Conservation (phyloP, 2,329 filamentous ascomycete genomes). For the Graphilbum fragrans region DNA sequence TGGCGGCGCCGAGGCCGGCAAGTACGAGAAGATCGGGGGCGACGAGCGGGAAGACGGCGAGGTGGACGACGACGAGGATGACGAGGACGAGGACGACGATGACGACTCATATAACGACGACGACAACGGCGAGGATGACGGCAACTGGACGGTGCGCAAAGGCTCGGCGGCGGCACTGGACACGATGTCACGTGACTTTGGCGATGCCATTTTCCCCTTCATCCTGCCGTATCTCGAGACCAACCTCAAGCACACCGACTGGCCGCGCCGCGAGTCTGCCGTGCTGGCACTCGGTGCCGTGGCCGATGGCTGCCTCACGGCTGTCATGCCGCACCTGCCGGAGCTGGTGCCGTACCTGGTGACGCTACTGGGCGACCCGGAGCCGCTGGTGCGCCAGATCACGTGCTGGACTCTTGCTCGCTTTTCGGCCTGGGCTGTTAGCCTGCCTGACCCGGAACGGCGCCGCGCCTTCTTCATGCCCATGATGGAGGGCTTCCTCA, state of each 20-base stretch:
- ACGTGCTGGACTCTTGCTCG: slow-evolving; percentile 95
- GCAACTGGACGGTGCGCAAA: slow-evolving; percentile 90
- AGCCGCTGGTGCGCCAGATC: slow-evolving; percentile 89
- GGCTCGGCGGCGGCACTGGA: slow-evolving; percentile 94
- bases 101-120: slow-evolving; percentile 64
- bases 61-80: slow-evolving; percentile 70
- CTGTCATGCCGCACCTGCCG: slow-evolving; percentile 80
- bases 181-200: slow-evolving; percentile 85
- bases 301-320: slow-evolving; percentile 84
- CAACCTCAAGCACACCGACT: slow-evolving; percentile 78
- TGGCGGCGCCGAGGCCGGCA: slow-evolving; percentile 24
- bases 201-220: slow-evolving; percentile 74
- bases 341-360: slow-evolving; percentile 86
- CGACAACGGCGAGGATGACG: slow-evolving; percentile 74
- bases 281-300: slow-evolving; percentile 91
- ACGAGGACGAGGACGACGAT: slow-evolving; percentile 69
- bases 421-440: slow-evolving; percentile 86
- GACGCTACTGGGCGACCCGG: slow-evolving; percentile 67
- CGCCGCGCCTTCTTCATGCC: slow-evolving; percentile 77
- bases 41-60: slow-evolving; percentile 74
- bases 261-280: slow-evolving; percentile 86
- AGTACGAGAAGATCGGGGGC: slow-evolving; percentile 40
- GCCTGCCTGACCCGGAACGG: slow-evolving; percentile 52
- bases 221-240: slow-evolving; percentile 87
- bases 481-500: slow-evolving; percentile 92